phyloP scores from a whole-genome alignment of 2,329 filamentous ascomycete species.

The Pseudogymnoascus sp. region DNA sequence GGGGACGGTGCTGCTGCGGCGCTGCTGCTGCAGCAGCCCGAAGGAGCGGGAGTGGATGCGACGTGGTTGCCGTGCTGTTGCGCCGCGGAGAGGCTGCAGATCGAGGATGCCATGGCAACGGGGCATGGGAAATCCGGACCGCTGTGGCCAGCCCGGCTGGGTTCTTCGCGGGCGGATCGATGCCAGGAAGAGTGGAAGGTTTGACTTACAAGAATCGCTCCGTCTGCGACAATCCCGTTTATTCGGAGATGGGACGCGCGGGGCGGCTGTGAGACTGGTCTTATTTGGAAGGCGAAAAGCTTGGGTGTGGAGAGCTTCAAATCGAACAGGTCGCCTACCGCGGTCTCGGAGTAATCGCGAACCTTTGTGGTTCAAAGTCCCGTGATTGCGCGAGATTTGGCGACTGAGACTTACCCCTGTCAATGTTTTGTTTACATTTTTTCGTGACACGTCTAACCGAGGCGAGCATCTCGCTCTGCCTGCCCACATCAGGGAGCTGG shows the following conservation, averaged over 20 bases:
- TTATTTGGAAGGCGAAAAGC: not conserved
- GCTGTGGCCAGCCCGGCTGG: not conserved
- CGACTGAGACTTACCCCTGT: slow-evolving; percentile 1
- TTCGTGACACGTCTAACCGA: slow-evolving; percentile 6
- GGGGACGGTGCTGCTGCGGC: not conserved
- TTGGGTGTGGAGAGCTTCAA: not conserved
- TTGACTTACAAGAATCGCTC: not conserved
- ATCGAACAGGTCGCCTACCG: not conserved
- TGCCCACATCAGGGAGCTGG: not conserved
- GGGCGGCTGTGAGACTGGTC: not conserved
- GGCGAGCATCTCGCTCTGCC: not conserved
- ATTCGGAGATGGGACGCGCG: not conserved
- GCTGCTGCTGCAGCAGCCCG: not conserved
- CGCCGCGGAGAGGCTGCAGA: not conserved
- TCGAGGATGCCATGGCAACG: not conserved
- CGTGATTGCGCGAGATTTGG: slow-evolving; percentile 7
- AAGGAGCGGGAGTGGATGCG: not conserved
- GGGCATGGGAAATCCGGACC: not conserved
- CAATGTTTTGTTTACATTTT: slow-evolving; percentile 5
- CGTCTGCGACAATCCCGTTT: not conserved
- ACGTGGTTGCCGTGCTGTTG: slow-evolving; percentile 5
- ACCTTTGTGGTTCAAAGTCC: not conserved
- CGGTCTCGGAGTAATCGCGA: not conserved
- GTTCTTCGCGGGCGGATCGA: not conserved
- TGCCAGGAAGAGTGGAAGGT: not conserved